Evolutionary conservation across 176 grass and related monocot genomes (phyloP).

Genomic region (Areca catechu): DNA sequence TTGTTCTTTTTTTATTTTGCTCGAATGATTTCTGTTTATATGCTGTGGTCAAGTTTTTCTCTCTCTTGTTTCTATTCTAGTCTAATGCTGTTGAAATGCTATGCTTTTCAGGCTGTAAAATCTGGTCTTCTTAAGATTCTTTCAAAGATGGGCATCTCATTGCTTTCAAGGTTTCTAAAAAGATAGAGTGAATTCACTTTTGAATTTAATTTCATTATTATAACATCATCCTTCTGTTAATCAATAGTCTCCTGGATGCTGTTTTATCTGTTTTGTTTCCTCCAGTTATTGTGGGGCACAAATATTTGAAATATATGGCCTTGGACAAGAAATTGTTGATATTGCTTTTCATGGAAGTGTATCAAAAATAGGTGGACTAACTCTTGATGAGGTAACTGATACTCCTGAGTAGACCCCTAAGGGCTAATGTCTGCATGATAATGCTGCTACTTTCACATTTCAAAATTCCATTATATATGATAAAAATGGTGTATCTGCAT

Average conservation of each 20-base stretch:
- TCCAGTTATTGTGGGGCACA: constrained; percentile 97
- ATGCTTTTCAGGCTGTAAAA: constrained; percentile 67
- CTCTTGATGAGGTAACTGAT: constrained; percentile 84
- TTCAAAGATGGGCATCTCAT: constrained; percentile 99
- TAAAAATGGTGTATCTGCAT: too few relatives aligned
- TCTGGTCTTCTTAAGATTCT: constrained; percentile 96
- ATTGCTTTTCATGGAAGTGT: constrained; percentile 98
- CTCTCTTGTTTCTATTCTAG: background rate
- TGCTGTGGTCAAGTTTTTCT: constrained; percentile 9
- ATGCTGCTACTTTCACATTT: too few relatives aligned
- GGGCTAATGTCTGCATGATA: too few relatives aligned
- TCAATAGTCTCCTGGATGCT: too few relatives aligned
- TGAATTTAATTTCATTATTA: too few relatives aligned
- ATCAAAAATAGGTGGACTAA: constrained; percentile 93
- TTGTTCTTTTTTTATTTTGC: too few relatives aligned
- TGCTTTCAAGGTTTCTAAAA: constrained; percentile 94
- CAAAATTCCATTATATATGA: too few relatives aligned
- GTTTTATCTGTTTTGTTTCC: constrained; percentile 26
- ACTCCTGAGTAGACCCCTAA: background rate
- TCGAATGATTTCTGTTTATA: background rate
- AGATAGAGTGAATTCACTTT: too few relatives aligned
- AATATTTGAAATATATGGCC: constrained; percentile 99
- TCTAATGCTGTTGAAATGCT: constrained; percentile 8
- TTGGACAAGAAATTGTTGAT: constrained; percentile 92
- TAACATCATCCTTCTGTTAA: too few relatives aligned